Evolutionary conservation across 192 early-diverging fungal species (phyloP).

Genomic region (Entomortierella lignicola): DNA sequence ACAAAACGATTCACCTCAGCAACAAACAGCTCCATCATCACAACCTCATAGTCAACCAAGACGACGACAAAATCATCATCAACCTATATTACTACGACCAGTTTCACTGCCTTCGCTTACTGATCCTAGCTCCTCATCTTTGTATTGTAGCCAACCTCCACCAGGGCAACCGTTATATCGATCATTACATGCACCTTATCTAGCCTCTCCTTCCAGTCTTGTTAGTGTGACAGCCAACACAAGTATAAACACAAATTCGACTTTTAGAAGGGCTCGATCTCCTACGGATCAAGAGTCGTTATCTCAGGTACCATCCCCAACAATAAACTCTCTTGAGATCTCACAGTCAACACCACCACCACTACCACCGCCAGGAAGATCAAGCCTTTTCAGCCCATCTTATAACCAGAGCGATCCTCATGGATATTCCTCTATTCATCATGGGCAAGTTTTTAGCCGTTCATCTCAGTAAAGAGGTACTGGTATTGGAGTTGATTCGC

Average conservation of each 20-base stretch:
- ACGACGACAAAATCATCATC: constrained; percentile 26
- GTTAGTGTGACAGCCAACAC: constrained; percentile 1
- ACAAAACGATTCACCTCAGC: not conserved
- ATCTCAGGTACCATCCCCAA: not conserved
- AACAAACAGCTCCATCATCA: not conserved
- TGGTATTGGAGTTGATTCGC: constrained; percentile 3
- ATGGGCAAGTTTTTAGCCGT: not conserved
- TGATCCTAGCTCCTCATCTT: constrained; percentile 3
- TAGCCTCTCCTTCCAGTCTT: constrained; percentile 24
- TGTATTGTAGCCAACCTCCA: constrained; percentile 20
- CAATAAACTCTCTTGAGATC: not conserved
- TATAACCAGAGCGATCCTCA: constrained; percentile 10
- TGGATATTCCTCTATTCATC: not conserved
- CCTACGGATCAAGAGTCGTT: not conserved
- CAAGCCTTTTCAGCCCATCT: not conserved
- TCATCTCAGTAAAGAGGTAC: not conserved
- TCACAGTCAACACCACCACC: constrained; percentile 1
- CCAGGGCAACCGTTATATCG: constrained; percentile 45
- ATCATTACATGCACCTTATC: constrained; percentile 32
- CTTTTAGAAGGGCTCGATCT: not conserved
- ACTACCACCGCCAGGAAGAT: not conserved
- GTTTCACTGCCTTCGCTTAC: constrained; percentile 15
- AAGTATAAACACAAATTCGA: not conserved
- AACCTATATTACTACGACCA: constrained; percentile 25
- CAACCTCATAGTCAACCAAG: constrained; percentile 1